These are phyloP conservation scores for Hibiscus tridactylites DNA, from an alignment of 345 rosid genomes.

Conservation along the genomic window DNA sequence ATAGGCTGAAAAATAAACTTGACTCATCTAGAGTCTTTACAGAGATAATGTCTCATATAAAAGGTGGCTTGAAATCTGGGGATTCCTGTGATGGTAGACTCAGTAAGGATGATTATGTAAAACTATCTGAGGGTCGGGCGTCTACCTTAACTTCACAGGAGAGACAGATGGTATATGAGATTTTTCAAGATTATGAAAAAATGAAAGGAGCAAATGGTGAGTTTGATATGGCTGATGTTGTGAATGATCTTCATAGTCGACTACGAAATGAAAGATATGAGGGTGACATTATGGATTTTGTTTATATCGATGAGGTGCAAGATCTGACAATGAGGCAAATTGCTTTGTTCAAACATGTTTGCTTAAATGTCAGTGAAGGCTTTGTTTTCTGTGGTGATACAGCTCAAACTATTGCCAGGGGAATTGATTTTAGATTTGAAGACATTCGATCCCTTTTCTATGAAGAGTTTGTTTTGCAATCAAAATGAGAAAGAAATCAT, in stretches of 20 bases:
- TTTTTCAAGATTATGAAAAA: constrained; percentile 37
- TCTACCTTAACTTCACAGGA: constrained; percentile 24
- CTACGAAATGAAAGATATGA: constrained; percentile 17
- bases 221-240: constrained; percentile 55
- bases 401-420: constrained; percentile 33
- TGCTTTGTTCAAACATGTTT: constrained; percentile 35
- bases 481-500: constrained; percentile 3
- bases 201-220: constrained; percentile 34
- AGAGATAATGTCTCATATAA: constrained; percentile 49
- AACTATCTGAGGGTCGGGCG: constrained; percentile 25
- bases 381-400: constrained; percentile 49
- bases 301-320: constrained; percentile 58
- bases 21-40: constrained; percentile 43
- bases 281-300: constrained; percentile 35
- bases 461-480: constrained; percentile 29
- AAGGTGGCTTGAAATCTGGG: constrained; percentile 31
- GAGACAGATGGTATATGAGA: constrained; percentile 31
- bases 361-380: constrained; percentile 38
- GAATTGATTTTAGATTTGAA: constrained; percentile 44
- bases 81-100: constrained; percentile 25
- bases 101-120: constrained; percentile 26
- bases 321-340: constrained; percentile 54
- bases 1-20: constrained; percentile 26
- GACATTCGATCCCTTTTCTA: constrained; percentile 40
- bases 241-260: constrained; percentile 42